Percentiles rank a stretch among this genome's conserved stretches.
phyloP scores from a whole-genome alignment of 2,329 filamentous ascomycete genomes.

The Cladosporium austrohemisphaericum region DNA sequence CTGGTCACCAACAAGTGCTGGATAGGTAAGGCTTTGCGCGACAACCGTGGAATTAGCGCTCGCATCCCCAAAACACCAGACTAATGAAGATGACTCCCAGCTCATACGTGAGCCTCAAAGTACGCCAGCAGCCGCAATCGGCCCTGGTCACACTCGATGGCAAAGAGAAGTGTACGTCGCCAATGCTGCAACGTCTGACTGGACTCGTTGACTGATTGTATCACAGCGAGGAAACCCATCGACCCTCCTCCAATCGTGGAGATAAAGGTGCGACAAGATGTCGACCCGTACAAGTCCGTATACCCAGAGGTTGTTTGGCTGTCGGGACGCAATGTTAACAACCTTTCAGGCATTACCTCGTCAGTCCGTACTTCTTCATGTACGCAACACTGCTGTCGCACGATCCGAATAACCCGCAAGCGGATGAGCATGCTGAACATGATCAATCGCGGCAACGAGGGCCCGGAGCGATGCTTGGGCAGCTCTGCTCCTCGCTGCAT shows the following conservation, averaged over 20 bases:
- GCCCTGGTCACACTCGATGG: conserved; percentile 62
- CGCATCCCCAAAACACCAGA: conserved; percentile 3
- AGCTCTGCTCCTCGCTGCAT: conserved; percentile 75
- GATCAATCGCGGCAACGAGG: conserved; percentile 5
- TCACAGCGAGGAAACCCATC: conserved; percentile 73
- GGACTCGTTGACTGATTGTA: conserved; percentile 12
- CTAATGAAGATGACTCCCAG: conserved; percentile 17
- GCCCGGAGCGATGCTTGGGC: conserved; percentile 49
- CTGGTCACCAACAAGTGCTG: conserved; percentile 17
- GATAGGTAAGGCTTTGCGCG: conserved; percentile 16
- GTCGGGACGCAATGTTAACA: background rate
- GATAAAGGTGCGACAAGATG: conserved; percentile 56
- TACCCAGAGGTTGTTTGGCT: background rate
- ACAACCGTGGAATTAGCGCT: conserved; percentile 6
- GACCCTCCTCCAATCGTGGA: conserved; percentile 84
- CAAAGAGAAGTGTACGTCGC: conserved; percentile 66
- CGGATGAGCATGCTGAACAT: conserved; percentile 21
- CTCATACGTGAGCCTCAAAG: conserved; percentile 47
- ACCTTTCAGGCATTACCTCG: conserved; percentile 53
- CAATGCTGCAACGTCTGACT: conserved; percentile 1
- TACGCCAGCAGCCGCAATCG: conserved; percentile 65
- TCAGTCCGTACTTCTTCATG: conserved; percentile 64
- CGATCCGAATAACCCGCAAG: conserved; percentile 13
- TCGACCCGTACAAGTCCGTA: conserved; percentile 16
- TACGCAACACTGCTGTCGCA: conserved; percentile 49